Base-by-base conservation (phyloP, 2,329 filamentous ascomycete species). In the Botrytis fragariae region DNA sequence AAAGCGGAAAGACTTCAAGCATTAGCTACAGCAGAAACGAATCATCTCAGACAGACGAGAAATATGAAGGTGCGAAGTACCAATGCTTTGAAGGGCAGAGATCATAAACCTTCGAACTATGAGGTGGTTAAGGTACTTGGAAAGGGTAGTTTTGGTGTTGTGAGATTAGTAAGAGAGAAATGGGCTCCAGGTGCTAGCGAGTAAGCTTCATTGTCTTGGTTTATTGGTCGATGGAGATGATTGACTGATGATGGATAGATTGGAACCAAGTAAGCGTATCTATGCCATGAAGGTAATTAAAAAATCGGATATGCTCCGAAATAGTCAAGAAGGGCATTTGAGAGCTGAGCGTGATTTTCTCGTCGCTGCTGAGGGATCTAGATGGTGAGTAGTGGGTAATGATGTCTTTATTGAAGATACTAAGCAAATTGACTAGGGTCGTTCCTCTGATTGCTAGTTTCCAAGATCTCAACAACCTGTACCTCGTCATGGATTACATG, bases 401-500 rank as follows among this genome's bases (percentile, higher is more conserved):
- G 8, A 48, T 32, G 5, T 22, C 9, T 59, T 12, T 25, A 44
- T 57, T 39, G 3, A 18, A 9, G 42, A 42, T 44, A 2, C 45
- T 78, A 54, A 78, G 18, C 37, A 1, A 20, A 35, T 3, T 67
- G 20, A 29, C 32, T 54, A 91, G 89, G 95, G 90, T 97, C 64
- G 93, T 98, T 3, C 93, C 95, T 0, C 85, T 99, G 51, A 88
- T 97, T 69, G 87, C 93, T 68, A 96, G 94, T 79, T 98, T 98
- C 77, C 94, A 98, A 81, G 96, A 98, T 81, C 85, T 88, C 51
- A 87, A 88, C 60, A 93, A 93, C 78, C 86, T 99, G 9, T 98
- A 98, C 79, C 88, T 99, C 9, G 92, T 98, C 70, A 98, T 98
- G 94, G 95, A 98, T 74, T 99, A 97, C 80, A 98, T 98, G 94